Base-by-base conservation (phyloP, 768 basidiomycete genomes). In the Pseudohyphozyma bogoriensis region DNA sequence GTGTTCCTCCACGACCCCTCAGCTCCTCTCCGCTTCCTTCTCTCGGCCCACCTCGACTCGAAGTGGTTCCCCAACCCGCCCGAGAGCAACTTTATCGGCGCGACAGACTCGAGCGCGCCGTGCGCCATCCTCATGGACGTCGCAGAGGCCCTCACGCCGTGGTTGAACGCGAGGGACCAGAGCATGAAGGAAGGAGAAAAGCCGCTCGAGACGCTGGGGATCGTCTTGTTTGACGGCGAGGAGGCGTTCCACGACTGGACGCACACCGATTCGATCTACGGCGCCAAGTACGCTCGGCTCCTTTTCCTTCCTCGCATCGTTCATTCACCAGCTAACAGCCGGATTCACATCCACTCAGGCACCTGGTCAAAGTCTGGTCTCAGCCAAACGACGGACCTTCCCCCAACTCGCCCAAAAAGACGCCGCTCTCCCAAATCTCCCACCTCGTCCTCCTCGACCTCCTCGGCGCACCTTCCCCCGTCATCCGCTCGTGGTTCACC, bases 221-320 rank as follows among this genome's bases (percentile, higher is more conserved):
- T 97, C 12, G 79, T 99, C 13, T 93, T 97, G 72, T 93, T 99
- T 60, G 95, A 99, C 69, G 95, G 95, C 4, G 95, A 99, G 74
- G 95, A 97, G 74, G 95, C 95, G 0, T 96, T 93, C 74, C 78
- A 82, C 50, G 78, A 81, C 31, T 99, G 93, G 93, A 89, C 89
- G 3, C 80, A 78, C 33, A 82, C 80, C 3, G 93, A 99, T 74
- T 92, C 89, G 1, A 83, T 89, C 45, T 99, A 99, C 71, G 93
- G 93, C n/a, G 85, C 93, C 42, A 83, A 88, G 92, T 89, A 69
- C 58, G 74, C n/a, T n/a, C n/a, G n/a, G n/a, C n/a, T 64, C 20
- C 11, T 26, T 55, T n/a, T 24, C 29, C 20, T 58, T 50, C 15
- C 49, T 20, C 29, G 6, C 16, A 11, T 31, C 24, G 58, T 13